These are phyloP conservation scores for Striga hermonthica DNA, from an alignment of 305 asterid species.

Conservation along the genomic window DNA sequence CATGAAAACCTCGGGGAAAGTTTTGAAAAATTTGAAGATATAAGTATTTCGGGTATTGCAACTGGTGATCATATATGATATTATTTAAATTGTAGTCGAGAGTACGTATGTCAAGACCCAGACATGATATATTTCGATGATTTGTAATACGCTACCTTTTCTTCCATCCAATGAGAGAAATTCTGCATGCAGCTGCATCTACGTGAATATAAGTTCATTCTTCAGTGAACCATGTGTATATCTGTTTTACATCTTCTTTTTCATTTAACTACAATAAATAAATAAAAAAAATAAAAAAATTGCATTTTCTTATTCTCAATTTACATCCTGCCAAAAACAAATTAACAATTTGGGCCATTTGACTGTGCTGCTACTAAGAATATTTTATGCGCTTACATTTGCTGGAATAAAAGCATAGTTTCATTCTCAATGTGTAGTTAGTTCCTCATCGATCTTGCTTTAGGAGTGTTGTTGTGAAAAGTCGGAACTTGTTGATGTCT, in stretches of 20 bases:
- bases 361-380: slow-evolving; percentile 37
- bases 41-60: slow-evolving; percentile 4
- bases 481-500: slow-evolving; percentile 85
- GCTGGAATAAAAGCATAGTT: slow-evolving; percentile 21
- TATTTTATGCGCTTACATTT: slow-evolving; percentile 39
- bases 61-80: not conserved
- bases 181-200: no score
- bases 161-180: not conserved
- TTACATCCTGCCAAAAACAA: slow-evolving; percentile 15
- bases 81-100: not conserved
- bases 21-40: not conserved
- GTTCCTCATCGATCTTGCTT: slow-evolving; percentile 30
- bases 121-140: not conserved
- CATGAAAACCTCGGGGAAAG: not conserved
- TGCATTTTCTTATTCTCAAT: not conserved
- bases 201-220: no score
- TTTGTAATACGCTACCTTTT: not conserved
- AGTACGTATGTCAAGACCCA: not conserved
- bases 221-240: no score
- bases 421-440: slow-evolving; percentile 22
- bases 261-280: no score
- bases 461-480: slow-evolving; percentile 84
- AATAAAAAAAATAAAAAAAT: not conserved
- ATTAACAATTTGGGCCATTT: slow-evolving; percentile 24
- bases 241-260: no score